phyloP scores from a whole-genome alignment of 2,329 filamentous ascomycete species.

The Diplocarpon rosae region DNA sequence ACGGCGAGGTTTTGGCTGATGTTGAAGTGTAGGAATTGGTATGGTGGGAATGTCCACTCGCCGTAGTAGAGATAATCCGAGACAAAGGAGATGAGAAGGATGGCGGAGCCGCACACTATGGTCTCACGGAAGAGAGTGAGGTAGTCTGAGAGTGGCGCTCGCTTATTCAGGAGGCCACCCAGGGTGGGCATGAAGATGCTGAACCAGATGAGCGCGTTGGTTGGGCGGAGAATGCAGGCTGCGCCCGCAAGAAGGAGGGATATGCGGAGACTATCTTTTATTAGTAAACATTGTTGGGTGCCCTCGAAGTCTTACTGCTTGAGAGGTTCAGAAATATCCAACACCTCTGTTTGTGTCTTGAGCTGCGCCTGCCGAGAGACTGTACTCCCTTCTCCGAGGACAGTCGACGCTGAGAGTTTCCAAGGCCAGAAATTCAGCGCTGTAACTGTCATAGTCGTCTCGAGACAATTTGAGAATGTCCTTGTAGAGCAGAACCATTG shows the following conservation, averaged over 20 bases:
- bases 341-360: slow-evolving; percentile 11
- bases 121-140: slow-evolving; percentile 50
- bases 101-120: slow-evolving; percentile 48
- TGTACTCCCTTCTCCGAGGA: slow-evolving; percentile 9
- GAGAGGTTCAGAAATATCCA: slow-evolving; percentile 24
- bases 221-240: slow-evolving; percentile 79
- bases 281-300: background rate
- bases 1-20: slow-evolving; percentile 75
- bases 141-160: slow-evolving; percentile 27
- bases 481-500: slow-evolving; percentile 93
- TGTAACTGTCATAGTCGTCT: slow-evolving; percentile 74
- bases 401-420: slow-evolving; percentile 44
- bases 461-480: slow-evolving; percentile 88
- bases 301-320: slow-evolving; percentile 22
- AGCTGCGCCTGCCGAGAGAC: slow-evolving; percentile 3
- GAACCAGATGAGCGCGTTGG: slow-evolving; percentile 79
- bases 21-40: slow-evolving; percentile 86
- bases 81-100: slow-evolving; percentile 51
- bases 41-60: slow-evolving; percentile 77
- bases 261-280: slow-evolving; percentile 38
- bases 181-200: slow-evolving; percentile 48
- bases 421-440: slow-evolving; percentile 84
- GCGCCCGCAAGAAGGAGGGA: slow-evolving; percentile 67
- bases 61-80: slow-evolving; percentile 74
- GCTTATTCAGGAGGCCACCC: slow-evolving; percentile 32